Percentiles rank a stretch among this genome's conserved stretches.
Evolutionary conservation across 495 filamentous ascomycete genomes (phyloP).

Genomic region (Annulohypoxylon nitens): DNA sequence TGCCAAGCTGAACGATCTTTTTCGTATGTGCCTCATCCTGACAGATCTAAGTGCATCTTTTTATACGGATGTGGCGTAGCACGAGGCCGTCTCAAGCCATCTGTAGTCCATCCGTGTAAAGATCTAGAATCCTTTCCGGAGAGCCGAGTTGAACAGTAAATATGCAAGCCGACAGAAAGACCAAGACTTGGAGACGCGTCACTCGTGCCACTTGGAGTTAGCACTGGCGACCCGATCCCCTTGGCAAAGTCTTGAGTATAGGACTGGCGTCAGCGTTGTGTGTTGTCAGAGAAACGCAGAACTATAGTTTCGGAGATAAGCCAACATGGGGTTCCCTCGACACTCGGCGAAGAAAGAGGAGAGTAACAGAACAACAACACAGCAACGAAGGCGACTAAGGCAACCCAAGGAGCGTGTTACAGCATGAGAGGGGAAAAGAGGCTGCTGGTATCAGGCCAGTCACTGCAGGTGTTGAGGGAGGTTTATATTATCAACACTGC

Average conservation of each 20-base stretch:
- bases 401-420: neutral
- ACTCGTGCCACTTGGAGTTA: slow-evolving; percentile 18
- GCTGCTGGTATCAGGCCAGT: slow-evolving; percentile 1
- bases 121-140: neutral
- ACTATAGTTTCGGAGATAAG: slow-evolving; percentile 12
- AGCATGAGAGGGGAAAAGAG: slow-evolving; percentile 1
- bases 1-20: neutral
- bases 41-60: slow-evolving; percentile 1
- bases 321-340: neutral
- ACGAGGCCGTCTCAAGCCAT: neutral
- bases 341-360: neutral
- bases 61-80: slow-evolving; percentile 20
- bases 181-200: slow-evolving; percentile 33
- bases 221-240: slow-evolving; percentile 12
- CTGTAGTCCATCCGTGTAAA: neutral
- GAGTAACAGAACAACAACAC: neutral
- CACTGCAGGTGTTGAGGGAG: slow-evolving; percentile 17
- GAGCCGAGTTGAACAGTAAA: neutral
- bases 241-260: slow-evolving; percentile 35
- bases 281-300: neutral
- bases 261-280: slow-evolving; percentile 14
- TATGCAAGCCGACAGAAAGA: neutral
- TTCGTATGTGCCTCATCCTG: slow-evolving; percentile 15
- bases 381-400: no score
- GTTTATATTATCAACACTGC: slow-evolving; percentile 14